These are phyloP conservation scores for Botrytis elliptica DNA, from an alignment of 2,329 filamentous ascomycete genomes.

Conservation along the genomic window DNA sequence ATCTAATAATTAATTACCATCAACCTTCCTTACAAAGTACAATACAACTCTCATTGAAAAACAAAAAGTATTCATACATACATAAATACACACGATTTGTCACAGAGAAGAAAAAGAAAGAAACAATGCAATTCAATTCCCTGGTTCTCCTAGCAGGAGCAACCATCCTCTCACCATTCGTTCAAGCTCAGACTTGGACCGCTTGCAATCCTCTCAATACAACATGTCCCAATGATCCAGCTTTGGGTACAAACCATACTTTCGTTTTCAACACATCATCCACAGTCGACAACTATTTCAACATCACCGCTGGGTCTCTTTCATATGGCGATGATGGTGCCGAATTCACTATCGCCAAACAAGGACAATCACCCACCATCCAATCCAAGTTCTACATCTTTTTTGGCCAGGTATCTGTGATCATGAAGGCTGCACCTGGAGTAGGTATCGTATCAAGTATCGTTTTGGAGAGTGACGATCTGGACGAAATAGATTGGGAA, in stretches of 20 bases:
- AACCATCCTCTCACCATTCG: slow-evolving; percentile 42
- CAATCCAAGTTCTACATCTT: slow-evolving; percentile 82
- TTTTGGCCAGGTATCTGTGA: slow-evolving; percentile 75
- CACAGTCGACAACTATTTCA: slow-evolving; percentile 61
- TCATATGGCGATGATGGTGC: slow-evolving; percentile 64
- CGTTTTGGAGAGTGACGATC: slow-evolving; percentile 78
- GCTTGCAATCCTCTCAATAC: slow-evolving; percentile 73
- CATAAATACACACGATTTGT: neutral
- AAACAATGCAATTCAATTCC: slow-evolving; percentile 30
- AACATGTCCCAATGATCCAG: slow-evolving; percentile 68
- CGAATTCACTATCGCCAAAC: slow-evolving; percentile 67
- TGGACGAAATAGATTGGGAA: slow-evolving; percentile 89
- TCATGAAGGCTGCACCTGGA: slow-evolving; percentile 73
- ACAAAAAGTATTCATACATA: neutral
- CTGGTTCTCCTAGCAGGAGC: slow-evolving; percentile 28
- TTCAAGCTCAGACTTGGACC: slow-evolving; percentile 71
- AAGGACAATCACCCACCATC: slow-evolving; percentile 75
- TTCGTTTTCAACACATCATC: slow-evolving; percentile 61
- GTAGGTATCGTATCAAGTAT: slow-evolving; percentile 77
- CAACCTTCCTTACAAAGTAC: neutral
- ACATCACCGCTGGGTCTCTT: slow-evolving; percentile 65
- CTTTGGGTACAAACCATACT: slow-evolving; percentile 62
- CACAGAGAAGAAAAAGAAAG: neutral
- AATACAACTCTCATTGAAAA: neutral
- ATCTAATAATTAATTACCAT: neutral